Conservation (phyloP, 1,139 yeast species). For the Yamadazyma triangularis region DNA sequence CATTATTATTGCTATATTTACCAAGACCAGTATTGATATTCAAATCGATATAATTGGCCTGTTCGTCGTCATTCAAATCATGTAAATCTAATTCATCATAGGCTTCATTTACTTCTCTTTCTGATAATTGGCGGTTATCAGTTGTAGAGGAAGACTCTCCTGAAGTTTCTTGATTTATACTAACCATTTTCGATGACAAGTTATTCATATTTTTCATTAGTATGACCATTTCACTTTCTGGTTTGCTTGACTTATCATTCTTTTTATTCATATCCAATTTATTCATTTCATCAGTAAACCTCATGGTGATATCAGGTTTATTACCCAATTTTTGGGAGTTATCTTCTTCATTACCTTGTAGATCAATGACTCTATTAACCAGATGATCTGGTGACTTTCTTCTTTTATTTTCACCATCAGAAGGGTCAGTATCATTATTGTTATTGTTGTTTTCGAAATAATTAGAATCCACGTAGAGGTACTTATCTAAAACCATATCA, state of each 20-base stretch:
- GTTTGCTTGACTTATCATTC: conserved; percentile 19
- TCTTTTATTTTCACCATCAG: conserved; percentile 9
- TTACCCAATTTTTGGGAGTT: conserved; percentile 76
- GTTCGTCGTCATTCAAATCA: conserved; percentile 35
- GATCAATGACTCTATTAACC: conserved; percentile 62
- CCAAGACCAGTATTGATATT: conserved; percentile 28
- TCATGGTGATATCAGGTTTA: conserved; percentile 87
- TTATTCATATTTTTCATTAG: conserved; percentile 87
- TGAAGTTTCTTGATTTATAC: neutral
- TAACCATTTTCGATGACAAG: conserved; percentile 74
- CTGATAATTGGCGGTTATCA: neutral
- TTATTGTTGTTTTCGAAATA: conserved; percentile 11
- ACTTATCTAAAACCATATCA: conserved; percentile 80
- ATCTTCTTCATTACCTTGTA: conserved; percentile 77
- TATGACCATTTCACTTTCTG: conserved; percentile 63
- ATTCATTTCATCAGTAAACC: conserved; percentile 43
- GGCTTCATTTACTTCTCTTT: conserved; percentile 7
- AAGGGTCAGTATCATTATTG: conserved; percentile 2
- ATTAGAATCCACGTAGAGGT: conserved; percentile 52
- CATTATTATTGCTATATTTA: no score
- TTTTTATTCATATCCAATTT: conserved; percentile 11
- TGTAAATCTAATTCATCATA: conserved; percentile 23
- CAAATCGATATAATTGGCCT: conserved; percentile 60
- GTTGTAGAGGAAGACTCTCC: neutral
- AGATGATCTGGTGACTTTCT: conserved; percentile 8